phyloP scores from a whole-genome alignment of 768 basidiomycete species.

The Mycena polygramma region DNA sequence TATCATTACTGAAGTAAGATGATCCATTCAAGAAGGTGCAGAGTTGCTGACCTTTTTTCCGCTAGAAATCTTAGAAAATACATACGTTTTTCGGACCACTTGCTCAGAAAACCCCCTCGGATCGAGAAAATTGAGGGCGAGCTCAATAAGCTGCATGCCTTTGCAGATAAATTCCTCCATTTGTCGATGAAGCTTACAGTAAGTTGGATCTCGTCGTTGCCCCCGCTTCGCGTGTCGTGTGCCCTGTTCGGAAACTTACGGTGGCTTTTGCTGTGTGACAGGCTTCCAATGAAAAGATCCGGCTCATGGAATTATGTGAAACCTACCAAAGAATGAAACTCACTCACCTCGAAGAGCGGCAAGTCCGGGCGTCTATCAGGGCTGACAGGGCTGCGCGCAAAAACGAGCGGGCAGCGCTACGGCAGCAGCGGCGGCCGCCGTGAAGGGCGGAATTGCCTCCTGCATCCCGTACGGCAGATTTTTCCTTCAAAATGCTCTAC shows the following conservation, averaged over 20 bases:
- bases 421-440: conserved; percentile 35
- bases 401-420: conserved; percentile 32
- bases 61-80: conserved; percentile 39
- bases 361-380: conserved; percentile 30
- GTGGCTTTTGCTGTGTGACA: conserved; percentile 15
- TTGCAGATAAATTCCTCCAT: conserved; percentile 40
- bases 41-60: conserved; percentile 8
- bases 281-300: conserved; percentile 41
- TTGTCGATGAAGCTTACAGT: conserved; percentile 34
- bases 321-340: conserved; percentile 35
- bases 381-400: conserved; percentile 38
- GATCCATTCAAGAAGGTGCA: conserved; percentile 18
- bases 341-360: conserved; percentile 30
- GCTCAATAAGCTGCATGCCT: conserved; percentile 38
- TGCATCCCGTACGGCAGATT: conserved; percentile 20
- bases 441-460: conserved; percentile 25
- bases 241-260: conserved; percentile 16
- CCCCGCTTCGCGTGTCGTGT: conserved; percentile 15
- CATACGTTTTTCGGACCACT: conserved; percentile 39
- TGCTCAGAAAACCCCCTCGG: conserved; percentile 37
- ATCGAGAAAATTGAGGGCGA: conserved; percentile 36
- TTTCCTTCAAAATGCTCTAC: conserved; percentile 10
- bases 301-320: conserved; percentile 40
- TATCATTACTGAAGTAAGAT: conserved; percentile 36
- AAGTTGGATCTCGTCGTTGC: conserved; percentile 11